phyloP scores from a whole-genome alignment of 306 rosid genomes.

The Gillenia trifoliata region DNA sequence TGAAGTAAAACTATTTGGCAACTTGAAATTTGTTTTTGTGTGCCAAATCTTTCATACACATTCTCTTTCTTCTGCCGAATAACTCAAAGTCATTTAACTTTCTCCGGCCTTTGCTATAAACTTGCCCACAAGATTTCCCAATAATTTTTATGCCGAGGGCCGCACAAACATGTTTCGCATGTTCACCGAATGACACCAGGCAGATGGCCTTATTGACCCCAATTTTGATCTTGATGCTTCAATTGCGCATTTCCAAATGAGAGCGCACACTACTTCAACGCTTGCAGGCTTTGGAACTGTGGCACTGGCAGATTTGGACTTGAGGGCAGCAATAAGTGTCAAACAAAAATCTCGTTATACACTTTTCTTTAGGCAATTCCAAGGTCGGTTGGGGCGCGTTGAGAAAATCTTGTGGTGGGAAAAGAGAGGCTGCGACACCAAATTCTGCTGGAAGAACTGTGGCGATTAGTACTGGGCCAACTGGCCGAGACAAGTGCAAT shows the following conservation, averaged over 20 bases:
- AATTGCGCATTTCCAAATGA: conserved; percentile 46
- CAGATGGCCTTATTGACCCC: conserved; percentile 14
- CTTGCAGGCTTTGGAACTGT: conserved; percentile 20
- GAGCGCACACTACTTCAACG: conserved; percentile 32
- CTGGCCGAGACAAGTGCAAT: neutral
- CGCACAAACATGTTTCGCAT: conserved; percentile 22
- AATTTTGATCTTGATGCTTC: conserved; percentile 14
- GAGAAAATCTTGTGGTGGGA: neutral
- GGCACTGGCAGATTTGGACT: conserved; percentile 17
- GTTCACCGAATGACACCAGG: conserved; percentile 30
- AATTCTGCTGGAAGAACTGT: neutral
- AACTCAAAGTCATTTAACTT: too few species aligned
- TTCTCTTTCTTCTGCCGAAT: too few species aligned
- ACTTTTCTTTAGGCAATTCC: neutral
- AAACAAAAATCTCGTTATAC: conserved; percentile 29
- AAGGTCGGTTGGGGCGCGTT: neutral
- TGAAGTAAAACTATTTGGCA: too few species aligned
- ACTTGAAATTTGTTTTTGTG: too few species aligned
- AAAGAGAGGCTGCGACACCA: neutral
- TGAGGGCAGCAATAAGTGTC: conserved; percentile 25
- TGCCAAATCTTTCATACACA: too few species aligned
- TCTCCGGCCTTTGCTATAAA: conserved; percentile 2
- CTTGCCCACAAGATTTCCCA: conserved; percentile 38
- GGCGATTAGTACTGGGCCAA: neutral
- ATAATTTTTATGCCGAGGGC: conserved; percentile 10